Conservation (phyloP, 2,329 filamentous ascomycete genomes). For the Fonsecaea monophora region DNA sequence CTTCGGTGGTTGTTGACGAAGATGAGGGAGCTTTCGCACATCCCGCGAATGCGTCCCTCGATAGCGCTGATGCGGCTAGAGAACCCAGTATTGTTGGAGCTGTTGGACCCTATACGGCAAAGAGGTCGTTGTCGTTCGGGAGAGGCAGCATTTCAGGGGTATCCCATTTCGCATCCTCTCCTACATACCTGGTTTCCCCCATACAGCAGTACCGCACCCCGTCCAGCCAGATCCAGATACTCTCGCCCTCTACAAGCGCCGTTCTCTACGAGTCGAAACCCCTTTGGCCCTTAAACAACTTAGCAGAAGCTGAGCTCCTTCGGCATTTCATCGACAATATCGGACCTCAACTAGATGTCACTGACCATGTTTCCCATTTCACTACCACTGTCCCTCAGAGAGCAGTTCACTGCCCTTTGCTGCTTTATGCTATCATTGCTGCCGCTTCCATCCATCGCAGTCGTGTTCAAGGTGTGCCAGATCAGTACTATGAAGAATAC, state of each 20-base stretch:
- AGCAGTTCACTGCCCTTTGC: slow-evolving; percentile 2
- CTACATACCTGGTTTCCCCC: background rate
- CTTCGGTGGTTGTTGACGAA: background rate
- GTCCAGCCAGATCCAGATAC: slow-evolving; percentile 3
- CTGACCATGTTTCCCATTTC: slow-evolving; percentile 9
- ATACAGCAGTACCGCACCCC: background rate
- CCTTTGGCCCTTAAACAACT: slow-evolving; percentile 4
- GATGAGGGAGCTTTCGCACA: background rate
- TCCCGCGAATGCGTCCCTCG: background rate
- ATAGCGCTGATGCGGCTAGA: background rate
- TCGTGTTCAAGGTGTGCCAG: background rate
- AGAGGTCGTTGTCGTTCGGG: slow-evolving; percentile 1
- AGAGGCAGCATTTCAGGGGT: background rate
- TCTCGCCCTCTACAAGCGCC: slow-evolving; percentile 7
- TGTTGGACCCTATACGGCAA: background rate
- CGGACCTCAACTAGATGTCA: slow-evolving; percentile 8
- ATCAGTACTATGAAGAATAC: slow-evolving; percentile 2
- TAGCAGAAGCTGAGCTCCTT: slow-evolving; percentile 10
- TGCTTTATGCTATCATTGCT: slow-evolving; percentile 7
- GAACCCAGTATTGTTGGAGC: background rate
- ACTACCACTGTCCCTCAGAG: slow-evolving; percentile 4
- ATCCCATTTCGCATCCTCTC: background rate
- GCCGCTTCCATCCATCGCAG: slow-evolving; percentile 10
- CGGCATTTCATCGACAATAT: slow-evolving; percentile 5
- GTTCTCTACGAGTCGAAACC: slow-evolving; percentile 6